A percentile compares a stretch with the other conserved stretches of the same genome.
phyloP scores from a whole-genome alignment of 2,329 filamentous ascomycete genomes.

The Botrytis squamosa region DNA sequence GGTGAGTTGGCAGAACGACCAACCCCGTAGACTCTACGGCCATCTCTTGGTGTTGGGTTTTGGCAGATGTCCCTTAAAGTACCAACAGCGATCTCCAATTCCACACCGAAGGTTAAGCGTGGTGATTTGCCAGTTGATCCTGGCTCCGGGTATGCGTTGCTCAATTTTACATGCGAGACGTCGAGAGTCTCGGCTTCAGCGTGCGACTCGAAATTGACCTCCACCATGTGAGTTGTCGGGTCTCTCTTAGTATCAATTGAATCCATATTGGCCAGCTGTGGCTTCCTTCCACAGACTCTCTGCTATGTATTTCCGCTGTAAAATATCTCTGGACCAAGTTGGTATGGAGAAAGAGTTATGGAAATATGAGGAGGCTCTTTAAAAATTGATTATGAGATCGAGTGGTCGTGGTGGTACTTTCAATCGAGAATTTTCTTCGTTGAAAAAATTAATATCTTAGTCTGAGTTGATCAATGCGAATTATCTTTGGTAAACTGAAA shows the following conservation, averaged over 20 bases:
- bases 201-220: background rate
- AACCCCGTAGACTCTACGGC: background rate
- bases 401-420: background rate
- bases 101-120: slow-evolving; percentile 20
- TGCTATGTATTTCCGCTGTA: background rate
- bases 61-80: slow-evolving; percentile 2
- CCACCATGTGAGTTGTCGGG: background rate
- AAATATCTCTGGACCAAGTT: background rate
- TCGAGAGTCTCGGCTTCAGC: background rate
- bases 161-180: background rate
- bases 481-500: background rate
- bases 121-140: slow-evolving; percentile 11
- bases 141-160: background rate
- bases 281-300: background rate
- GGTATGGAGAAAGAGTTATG: background rate
- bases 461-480: background rate
- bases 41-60: slow-evolving; percentile 3
- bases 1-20: background rate
- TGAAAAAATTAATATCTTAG: background rate
- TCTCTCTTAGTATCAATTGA: background rate
- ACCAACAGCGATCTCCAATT: slow-evolving; percentile 14
- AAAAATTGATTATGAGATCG: background rate
- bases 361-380: background rate
- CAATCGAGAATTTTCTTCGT: background rate
- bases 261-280: background rate